phyloP scores from a whole-genome alignment of 2,329 filamentous ascomycete species.

The Colletotrichum trifolii region DNA sequence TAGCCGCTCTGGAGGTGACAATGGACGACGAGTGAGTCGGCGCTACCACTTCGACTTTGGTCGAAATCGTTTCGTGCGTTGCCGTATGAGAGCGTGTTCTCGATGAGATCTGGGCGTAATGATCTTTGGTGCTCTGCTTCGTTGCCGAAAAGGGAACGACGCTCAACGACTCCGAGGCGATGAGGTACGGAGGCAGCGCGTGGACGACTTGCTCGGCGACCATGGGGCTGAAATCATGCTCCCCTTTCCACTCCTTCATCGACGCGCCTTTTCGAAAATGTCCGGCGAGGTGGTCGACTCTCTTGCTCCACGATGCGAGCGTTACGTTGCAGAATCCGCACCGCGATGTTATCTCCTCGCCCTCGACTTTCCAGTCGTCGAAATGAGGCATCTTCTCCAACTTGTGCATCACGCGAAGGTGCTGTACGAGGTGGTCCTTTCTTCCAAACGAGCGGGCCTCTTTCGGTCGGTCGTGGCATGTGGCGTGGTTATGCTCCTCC shows the following conservation, averaged over 20 bases:
- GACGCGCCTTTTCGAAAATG: slow-evolving; percentile 44
- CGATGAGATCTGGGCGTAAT: slow-evolving; percentile 37
- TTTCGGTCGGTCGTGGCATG: slow-evolving; percentile 32
- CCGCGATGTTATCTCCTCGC: slow-evolving; percentile 40
- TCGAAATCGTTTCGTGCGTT: background rate
- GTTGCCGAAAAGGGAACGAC: slow-evolving; percentile 44
- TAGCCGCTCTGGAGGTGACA: slow-evolving; percentile 16
- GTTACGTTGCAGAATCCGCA: slow-evolving; percentile 44
- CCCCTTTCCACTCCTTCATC: slow-evolving; percentile 45
- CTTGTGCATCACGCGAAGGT: slow-evolving; percentile 44
- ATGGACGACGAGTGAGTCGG: background rate
- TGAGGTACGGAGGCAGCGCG: slow-evolving; percentile 42
- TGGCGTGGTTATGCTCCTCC: slow-evolving; percentile 40
- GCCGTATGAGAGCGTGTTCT: background rate
- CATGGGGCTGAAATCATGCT: slow-evolving; percentile 41
- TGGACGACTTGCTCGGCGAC: slow-evolving; percentile 40
- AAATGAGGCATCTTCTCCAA: slow-evolving; percentile 53
- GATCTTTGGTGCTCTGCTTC: slow-evolving; percentile 38
- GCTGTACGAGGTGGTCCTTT: slow-evolving; percentile 47
- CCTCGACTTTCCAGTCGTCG: slow-evolving; percentile 44
- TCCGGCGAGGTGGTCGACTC: slow-evolving; percentile 42
- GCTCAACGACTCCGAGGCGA: slow-evolving; percentile 39
- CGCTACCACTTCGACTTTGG: background rate
- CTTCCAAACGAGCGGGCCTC: slow-evolving; percentile 41
- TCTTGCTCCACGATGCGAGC: slow-evolving; percentile 42